Percentiles rank a stretch among this genome's conserved stretches.
phyloP scores from a whole-genome alignment of 495 filamentous ascomycete genomes.

The Mycothermus thermophilus region DNA sequence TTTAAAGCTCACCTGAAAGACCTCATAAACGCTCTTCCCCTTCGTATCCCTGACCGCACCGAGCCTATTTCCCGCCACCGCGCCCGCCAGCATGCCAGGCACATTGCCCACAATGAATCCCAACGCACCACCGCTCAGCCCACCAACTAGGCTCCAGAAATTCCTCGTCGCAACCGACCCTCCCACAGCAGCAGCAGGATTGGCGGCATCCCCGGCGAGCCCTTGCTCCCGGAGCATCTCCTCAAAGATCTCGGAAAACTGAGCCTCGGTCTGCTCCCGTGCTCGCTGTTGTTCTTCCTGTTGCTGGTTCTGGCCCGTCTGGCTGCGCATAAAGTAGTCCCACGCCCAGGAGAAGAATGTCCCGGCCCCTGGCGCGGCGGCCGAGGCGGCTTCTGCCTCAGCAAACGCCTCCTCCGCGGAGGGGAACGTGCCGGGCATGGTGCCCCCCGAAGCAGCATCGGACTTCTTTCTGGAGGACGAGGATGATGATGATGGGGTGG shows the following conservation, averaged over 20 bases:
- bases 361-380: too few relatives aligned
- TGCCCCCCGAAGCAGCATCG: background rate
- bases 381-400: slow-evolving; percentile 34
- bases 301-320: slow-evolving; percentile 1
- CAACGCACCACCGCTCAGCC: slow-evolving; percentile 74
- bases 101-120: slow-evolving; percentile 92
- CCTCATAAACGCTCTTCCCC: slow-evolving; percentile 90
- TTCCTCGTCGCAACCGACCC: slow-evolving; percentile 45
- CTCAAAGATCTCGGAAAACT: slow-evolving; percentile 88
- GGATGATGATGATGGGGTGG: too few relatives aligned
- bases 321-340: slow-evolving; percentile 32
- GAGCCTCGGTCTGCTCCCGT: slow-evolving; percentile 41
- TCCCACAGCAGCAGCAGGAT: too few relatives aligned
- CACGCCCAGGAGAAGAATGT: slow-evolving; percentile 32
- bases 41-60: slow-evolving; percentile 77
- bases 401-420: slow-evolving; percentile 37
- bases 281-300: slow-evolving; percentile 6
- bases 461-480: too few relatives aligned
- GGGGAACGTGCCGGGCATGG: slow-evolving; percentile 5
- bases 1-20: slow-evolving; percentile 49
- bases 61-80: slow-evolving; percentile 80
- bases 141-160: slow-evolving; percentile 80
- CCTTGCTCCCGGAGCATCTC: slow-evolving; percentile 96
- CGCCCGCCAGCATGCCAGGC: slow-evolving; percentile 76
- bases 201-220: background rate